Base-by-base conservation (phyloP, 371 early-diverging fungal genomes). In the Lichtheimia hyalospora region DNA sequence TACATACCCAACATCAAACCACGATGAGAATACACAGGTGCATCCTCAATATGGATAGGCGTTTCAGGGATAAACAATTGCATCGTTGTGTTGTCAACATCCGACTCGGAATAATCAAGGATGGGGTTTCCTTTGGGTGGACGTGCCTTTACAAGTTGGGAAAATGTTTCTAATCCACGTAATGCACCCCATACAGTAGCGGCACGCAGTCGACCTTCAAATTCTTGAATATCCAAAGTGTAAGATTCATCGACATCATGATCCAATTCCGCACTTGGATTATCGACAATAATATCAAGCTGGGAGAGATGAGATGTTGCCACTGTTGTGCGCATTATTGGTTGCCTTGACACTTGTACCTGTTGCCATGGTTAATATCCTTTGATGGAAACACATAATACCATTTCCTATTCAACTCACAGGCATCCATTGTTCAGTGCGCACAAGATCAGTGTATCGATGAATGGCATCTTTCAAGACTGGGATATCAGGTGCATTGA, bases 141-240 rank as follows among this genome's bases (percentile, higher is more conserved):
- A 12, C 21, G 46, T 10, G 66, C 67, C 28, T 79, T 77, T 44
- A 91, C 63, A 39, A 93, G 60, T 65, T 92, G 92, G 21, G 86
- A 81, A 66, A 89, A 85, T 0, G 92, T 90, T 61, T 88, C 89
- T 3, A 93, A 68, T 12, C 83, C 93, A 43, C 87, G 89, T 55
- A 93, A 60, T 5, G 90, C 89, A 5, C 93, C 93, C 77, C 84
- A 93, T 23, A 89, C 73, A 5, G 89, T 88, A 49, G 82, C 65
- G 43, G 92, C 82, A 53, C 63, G 74, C 25, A 92, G 76, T 16
- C 28, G 52, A 15, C 27, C 49, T 18, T 68, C 63, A 18, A 70
- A 68, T 0, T 73, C 70, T 8, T 77, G 76, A 34, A 90, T 75
- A 39, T 79, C 72, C 14, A 90, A 65, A 6, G 66, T 75, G 66